phyloP scores from a whole-genome alignment of 345 rosid genomes.

The Durio zibethinus region DNA sequence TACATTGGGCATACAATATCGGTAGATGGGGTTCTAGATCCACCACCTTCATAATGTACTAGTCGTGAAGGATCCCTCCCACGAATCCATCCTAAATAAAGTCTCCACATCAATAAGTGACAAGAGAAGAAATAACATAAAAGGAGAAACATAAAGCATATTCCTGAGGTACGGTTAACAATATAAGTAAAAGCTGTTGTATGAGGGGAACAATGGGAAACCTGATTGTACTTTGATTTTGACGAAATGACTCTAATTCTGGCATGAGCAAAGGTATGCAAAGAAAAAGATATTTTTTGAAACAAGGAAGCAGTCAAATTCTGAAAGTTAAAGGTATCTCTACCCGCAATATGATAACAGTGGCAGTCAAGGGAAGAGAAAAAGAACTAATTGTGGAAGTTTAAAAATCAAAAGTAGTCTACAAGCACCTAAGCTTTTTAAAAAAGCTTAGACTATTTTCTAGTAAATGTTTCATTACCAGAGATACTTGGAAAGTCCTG shows the following conservation, averaged over 20 bases:
- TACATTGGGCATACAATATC: constrained; percentile 98
- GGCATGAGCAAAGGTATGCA: not conserved
- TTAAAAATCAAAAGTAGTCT: not conserved
- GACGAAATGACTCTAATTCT: not conserved
- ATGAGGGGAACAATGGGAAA: not conserved
- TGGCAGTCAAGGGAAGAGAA: not conserved
- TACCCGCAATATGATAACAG: not conserved
- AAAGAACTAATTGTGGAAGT: not conserved
- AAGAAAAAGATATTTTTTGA: not conserved
- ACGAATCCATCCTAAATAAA: constrained; percentile 76
- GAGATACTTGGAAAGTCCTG: not conserved
- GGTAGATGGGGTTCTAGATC: constrained; percentile 85
- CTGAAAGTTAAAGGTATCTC: not conserved
- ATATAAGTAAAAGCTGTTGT: not conserved
- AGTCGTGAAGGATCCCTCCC: constrained; percentile 78
- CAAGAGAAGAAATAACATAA: constrained; percentile 5
- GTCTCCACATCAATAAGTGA: constrained; percentile 16
- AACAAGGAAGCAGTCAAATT: not conserved
- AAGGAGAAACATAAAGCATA: constrained; percentile 6
- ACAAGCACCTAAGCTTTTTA: not conserved
- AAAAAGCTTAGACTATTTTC: not conserved
- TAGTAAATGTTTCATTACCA: not conserved
- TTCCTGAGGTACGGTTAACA: not conserved
- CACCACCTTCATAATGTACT: constrained; percentile 97
- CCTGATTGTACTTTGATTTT: not conserved